phyloP scores from a whole-genome alignment of 192 early-diverging fungal species.

The Pilobolus umbonatus region DNA sequence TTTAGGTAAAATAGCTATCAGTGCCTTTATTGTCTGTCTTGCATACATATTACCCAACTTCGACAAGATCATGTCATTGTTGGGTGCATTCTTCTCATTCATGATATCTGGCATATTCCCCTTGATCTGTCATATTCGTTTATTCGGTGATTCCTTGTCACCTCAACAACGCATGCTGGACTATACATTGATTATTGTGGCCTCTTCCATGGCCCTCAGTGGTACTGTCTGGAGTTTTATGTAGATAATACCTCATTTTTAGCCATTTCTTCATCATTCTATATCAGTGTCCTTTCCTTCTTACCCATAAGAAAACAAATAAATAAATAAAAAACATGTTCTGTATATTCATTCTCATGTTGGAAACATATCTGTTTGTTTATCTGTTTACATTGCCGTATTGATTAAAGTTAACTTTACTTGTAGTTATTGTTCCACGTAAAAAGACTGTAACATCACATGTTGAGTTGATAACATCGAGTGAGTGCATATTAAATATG shows the following conservation, averaged over 20 bases:
- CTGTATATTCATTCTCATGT: too few species aligned
- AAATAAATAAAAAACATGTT: too few species aligned
- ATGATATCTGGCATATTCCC: slow-evolving; percentile 36
- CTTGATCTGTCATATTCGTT: slow-evolving; percentile 26
- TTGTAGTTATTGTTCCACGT: too few species aligned
- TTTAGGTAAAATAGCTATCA: slow-evolving; percentile 24
- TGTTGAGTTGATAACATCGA: too few species aligned
- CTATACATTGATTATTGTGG: slow-evolving; percentile 22
- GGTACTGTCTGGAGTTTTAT: slow-evolving; percentile 36
- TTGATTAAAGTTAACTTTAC: too few species aligned
- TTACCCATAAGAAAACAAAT: too few species aligned
- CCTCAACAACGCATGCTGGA: slow-evolving; percentile 6
- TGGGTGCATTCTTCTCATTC: slow-evolving; percentile 38
- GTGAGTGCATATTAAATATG: too few species aligned
- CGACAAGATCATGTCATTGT: slow-evolving; percentile 30
- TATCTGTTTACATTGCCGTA: too few species aligned
- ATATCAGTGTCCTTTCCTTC: not conserved
- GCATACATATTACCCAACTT: slow-evolving; percentile 29
- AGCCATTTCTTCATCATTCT: not conserved
- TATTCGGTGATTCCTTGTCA: slow-evolving; percentile 24
- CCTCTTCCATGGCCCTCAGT: slow-evolving; percentile 24
- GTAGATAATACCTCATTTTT: slow-evolving; percentile 8
- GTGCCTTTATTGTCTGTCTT: slow-evolving; percentile 15
- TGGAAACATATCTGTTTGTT: too few species aligned
- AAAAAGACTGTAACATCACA: too few species aligned